phyloP scores from a whole-genome alignment of 1,284 basidiomycete genomes.

The Meira miltonrushii region DNA sequence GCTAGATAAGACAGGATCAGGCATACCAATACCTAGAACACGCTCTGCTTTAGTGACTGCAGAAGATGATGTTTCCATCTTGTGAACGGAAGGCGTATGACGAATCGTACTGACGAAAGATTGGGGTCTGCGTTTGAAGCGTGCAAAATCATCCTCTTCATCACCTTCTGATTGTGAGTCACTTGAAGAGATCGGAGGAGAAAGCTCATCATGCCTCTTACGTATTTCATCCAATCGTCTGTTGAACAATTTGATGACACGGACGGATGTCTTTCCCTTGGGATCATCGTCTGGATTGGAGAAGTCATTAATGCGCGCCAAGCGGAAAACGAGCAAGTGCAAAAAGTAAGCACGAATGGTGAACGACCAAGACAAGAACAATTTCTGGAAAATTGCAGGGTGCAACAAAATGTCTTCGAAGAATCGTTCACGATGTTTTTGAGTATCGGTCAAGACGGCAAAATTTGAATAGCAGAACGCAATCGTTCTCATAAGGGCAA shows the following conservation, averaged over 20 bases:
- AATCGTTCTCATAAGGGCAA: constrained; percentile 47
- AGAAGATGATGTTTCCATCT: constrained; percentile 12
- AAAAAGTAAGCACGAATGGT: constrained; percentile 48
- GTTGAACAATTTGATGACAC: constrained; percentile 35
- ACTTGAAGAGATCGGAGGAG: constrained; percentile 19
- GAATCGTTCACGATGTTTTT: constrained; percentile 33
- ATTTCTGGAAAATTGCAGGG: constrained; percentile 40
- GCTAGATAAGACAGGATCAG: constrained; percentile 16
- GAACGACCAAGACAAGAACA: constrained; percentile 49
- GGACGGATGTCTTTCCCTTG: constrained; percentile 28
- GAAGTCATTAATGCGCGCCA: constrained; percentile 43
- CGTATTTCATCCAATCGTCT: constrained; percentile 39
- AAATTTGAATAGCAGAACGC: constrained; percentile 49
- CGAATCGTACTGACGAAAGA: constrained; percentile 48
- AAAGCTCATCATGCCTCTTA: constrained; percentile 37
- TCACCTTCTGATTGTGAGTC: constrained; percentile 31
- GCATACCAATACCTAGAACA: constrained; percentile 37
- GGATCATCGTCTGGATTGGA: constrained; percentile 29
- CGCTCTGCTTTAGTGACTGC: constrained; percentile 36
- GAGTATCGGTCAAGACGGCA: constrained; percentile 33
- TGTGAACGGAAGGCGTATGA: constrained; percentile 32
- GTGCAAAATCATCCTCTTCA: constrained; percentile 20
- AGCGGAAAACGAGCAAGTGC: constrained; percentile 45
- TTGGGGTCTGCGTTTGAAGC: constrained; percentile 2
- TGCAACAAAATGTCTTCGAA: constrained; percentile 46